Evolutionary conservation across 768 basidiomycete species (phyloP).

Genomic region (Russula brevipes): DNA sequence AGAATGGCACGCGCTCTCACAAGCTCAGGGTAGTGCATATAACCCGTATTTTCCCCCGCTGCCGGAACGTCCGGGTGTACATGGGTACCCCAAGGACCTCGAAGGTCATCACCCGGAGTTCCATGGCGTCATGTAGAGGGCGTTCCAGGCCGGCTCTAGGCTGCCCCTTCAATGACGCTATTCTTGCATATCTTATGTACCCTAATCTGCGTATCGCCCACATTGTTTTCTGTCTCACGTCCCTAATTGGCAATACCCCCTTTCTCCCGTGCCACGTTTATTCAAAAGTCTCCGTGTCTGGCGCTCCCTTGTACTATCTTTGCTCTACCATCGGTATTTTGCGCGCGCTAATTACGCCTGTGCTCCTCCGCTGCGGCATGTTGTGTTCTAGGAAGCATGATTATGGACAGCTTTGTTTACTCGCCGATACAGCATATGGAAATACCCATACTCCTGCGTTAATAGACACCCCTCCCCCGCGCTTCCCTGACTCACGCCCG

Average conservation of each 20-base stretch:
- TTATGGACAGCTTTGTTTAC: slow-evolving; percentile 23
- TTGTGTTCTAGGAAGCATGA: slow-evolving; percentile 26
- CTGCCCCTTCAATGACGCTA: slow-evolving; percentile 21
- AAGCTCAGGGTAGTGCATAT: slow-evolving; percentile 24
- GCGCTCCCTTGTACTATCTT: slow-evolving; percentile 23
- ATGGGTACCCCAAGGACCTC: slow-evolving; percentile 22
- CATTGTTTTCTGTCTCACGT: slow-evolving; percentile 18
- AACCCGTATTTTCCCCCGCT: slow-evolving; percentile 27
- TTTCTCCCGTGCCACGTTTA: slow-evolving; percentile 21
- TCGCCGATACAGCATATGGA: slow-evolving; percentile 21
- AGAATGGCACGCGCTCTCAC: slow-evolving; percentile 25
- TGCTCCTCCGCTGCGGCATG: slow-evolving; percentile 15
- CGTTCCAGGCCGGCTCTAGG: slow-evolving; percentile 22
- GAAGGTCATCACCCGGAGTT: slow-evolving; percentile 20
- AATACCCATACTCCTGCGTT: slow-evolving; percentile 21
- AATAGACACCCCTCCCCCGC: slow-evolving; percentile 12
- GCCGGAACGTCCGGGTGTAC: slow-evolving; percentile 20
- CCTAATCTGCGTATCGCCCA: slow-evolving; percentile 19
- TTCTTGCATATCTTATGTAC: slow-evolving; percentile 27
- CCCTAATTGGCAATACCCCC: slow-evolving; percentile 22
- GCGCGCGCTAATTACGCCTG: slow-evolving; percentile 18
- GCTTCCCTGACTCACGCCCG: slow-evolving; percentile 17
- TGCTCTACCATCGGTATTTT: slow-evolving; percentile 19
- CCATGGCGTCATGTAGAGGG: slow-evolving; percentile 24
- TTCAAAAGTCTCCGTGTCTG: slow-evolving; percentile 21